Evolutionary conservation across 179 eudicot genomes (phyloP).

Genomic region (Amaranthus tricolor): DNA sequence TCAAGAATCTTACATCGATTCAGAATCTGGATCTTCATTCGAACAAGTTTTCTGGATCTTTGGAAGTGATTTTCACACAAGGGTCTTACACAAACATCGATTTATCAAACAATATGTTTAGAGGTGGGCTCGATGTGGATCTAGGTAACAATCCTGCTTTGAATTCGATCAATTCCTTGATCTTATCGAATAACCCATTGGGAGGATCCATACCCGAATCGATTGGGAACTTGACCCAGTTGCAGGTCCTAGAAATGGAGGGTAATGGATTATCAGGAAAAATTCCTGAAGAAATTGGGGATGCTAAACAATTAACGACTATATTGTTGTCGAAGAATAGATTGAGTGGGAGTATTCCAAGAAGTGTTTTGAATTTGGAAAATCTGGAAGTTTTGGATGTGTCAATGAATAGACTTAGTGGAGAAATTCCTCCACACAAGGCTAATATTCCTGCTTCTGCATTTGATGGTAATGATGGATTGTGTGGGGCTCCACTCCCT

Average conservation of each 20-base stretch:
- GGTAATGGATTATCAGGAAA: slow-evolving; percentile 38
- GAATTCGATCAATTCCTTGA: slow-evolving; percentile 44
- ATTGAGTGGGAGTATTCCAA: slow-evolving; percentile 57
- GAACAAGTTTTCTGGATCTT: slow-evolving; percentile 54
- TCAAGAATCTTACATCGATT: slow-evolving; percentile 42
- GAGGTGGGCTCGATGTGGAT: slow-evolving; percentile 44
- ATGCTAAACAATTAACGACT: slow-evolving; percentile 40
- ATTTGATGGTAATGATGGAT: slow-evolving; percentile 33
- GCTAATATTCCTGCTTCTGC: slow-evolving; percentile 31
- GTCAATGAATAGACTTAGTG: slow-evolving; percentile 59
- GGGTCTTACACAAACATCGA: slow-evolving; percentile 66
- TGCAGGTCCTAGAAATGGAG: slow-evolving; percentile 45
- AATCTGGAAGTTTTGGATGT: slow-evolving; percentile 51
- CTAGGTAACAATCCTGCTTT: slow-evolving; percentile 46
- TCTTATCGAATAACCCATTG: slow-evolving; percentile 56
- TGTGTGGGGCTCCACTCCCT: slow-evolving; percentile 41
- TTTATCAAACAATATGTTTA: slow-evolving; percentile 55
- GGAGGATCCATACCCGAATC: slow-evolving; percentile 66
- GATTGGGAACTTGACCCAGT: slow-evolving; percentile 48
- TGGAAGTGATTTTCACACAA: slow-evolving; percentile 39
- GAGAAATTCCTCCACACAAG: slow-evolving; percentile 57
- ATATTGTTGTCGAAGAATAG: slow-evolving; percentile 51
- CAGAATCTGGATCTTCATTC: slow-evolving; percentile 73
- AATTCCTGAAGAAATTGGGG: slow-evolving; percentile 58
- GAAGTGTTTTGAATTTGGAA: slow-evolving; percentile 42